These are phyloP conservation scores for Hirsutella rhossiliensis DNA, from an alignment of 2,329 filamentous ascomycete genomes.

Conservation along the genomic window DNA sequence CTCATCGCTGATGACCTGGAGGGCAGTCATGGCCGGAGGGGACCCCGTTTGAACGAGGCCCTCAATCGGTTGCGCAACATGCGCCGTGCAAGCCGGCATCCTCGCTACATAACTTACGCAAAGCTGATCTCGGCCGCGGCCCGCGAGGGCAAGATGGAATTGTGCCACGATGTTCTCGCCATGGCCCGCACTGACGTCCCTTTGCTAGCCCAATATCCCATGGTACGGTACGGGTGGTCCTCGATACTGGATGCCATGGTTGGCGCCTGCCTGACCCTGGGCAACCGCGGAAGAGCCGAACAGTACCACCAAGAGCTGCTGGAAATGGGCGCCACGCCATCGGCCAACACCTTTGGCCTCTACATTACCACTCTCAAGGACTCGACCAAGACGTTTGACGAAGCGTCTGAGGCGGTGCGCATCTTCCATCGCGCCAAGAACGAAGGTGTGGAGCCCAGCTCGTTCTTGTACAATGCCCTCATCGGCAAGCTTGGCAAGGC, in stretches of 20 bases:
- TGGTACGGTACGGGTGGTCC: constrained; percentile 91
- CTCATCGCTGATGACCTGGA: constrained; percentile 85
- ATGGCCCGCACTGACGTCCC: constrained; percentile 89
- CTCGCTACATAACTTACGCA: constrained; percentile 91
- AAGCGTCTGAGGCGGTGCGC: constrained; percentile 91
- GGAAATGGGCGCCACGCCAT: constrained; percentile 81
- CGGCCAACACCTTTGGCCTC: constrained; percentile 93
- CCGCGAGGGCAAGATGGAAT: constrained; percentile 67
- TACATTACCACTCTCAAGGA: constrained; percentile 99
- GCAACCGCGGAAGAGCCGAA: constrained; percentile 68
- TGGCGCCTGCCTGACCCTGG: constrained; percentile 74
- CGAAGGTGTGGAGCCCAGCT: constrained; percentile 90
- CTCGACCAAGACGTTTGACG: constrained; percentile 93
- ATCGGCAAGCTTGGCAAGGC: constrained; percentile 98
- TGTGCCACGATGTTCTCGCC: constrained; percentile 75
- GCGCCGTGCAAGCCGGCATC: constrained; percentile 80
- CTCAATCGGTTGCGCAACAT: constrained; percentile 82
- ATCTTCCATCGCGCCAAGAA: constrained; percentile 91
- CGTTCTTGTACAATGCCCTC: constrained; percentile 94
- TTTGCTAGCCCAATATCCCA: constrained; percentile 67
- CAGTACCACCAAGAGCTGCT: constrained; percentile 87
- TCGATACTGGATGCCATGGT: constrained; percentile 96
- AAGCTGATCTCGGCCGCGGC: constrained; percentile 89
- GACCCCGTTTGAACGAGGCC: constrained; percentile 66
- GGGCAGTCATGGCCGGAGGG: constrained; percentile 60